Conservation (phyloP, 2,329 filamentous ascomycete genomes). For the Daldinia sp. region DNA sequence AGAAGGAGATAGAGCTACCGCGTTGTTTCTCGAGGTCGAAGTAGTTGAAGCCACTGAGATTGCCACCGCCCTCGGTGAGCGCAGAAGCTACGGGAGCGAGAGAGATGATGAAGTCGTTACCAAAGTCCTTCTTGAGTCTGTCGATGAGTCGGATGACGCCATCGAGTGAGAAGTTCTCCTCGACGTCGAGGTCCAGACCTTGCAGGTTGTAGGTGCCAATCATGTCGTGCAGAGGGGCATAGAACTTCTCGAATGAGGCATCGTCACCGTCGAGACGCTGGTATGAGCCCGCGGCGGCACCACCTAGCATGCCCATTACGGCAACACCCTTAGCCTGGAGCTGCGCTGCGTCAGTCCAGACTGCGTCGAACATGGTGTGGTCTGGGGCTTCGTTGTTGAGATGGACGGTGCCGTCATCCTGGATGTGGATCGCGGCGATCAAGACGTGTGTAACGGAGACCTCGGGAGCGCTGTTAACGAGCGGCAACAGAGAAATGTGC, state of each 20-base stretch:
- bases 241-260: conserved; percentile 75
- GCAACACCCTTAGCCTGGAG: conserved; percentile 79
- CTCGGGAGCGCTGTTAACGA: conserved; percentile 54
- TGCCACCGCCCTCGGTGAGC: conserved; percentile 60
- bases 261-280: conserved; percentile 62
- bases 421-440: conserved; percentile 85
- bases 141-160: conserved; percentile 74
- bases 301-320: conserved; percentile 87
- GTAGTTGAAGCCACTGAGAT: conserved; percentile 86
- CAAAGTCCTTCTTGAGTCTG: conserved; percentile 73
- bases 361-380: conserved; percentile 70
- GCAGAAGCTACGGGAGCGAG: conserved; percentile 84
- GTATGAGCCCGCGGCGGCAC: conserved; percentile 80
- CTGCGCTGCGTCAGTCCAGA: conserved; percentile 80
- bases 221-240: conserved; percentile 71
- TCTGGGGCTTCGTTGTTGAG: conserved; percentile 81
- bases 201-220: conserved; percentile 69
- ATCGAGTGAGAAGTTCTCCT: conserved; percentile 75
- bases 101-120: conserved; percentile 75
- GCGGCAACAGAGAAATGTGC: conserved; percentile 62
- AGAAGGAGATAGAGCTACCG: conserved; percentile 77
- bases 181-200: conserved; percentile 80
- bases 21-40: conserved; percentile 73
- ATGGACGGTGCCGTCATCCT: conserved; percentile 72
- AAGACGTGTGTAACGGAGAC: conserved; percentile 79